phyloP scores from a whole-genome alignment of 2,329 filamentous ascomycete species.

The Microcyclospora pomicola region DNA sequence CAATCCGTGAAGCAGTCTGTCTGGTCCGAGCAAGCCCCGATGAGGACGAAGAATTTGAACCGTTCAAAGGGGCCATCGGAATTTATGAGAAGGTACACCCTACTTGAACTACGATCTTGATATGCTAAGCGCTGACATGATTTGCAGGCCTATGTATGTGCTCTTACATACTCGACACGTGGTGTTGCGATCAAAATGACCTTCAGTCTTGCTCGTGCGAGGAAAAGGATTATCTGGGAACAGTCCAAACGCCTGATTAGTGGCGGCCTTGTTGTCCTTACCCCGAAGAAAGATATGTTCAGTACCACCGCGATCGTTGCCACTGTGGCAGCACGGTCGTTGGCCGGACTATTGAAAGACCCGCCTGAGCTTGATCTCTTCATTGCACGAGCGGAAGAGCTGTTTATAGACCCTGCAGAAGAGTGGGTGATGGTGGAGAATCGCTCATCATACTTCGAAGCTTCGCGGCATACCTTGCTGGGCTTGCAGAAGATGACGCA shows the following conservation, averaged over 20 bases:
- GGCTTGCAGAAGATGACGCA: constrained; percentile 52
- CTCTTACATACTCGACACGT: constrained; percentile 47
- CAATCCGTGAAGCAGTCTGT: constrained; percentile 53
- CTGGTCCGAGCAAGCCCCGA: constrained; percentile 39
- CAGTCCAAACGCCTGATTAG: constrained; percentile 44
- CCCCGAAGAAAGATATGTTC: constrained; percentile 48
- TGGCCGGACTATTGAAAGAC: constrained; percentile 48
- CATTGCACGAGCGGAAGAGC: constrained; percentile 47
- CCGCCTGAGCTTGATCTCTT: constrained; percentile 65
- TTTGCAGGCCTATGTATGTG: constrained; percentile 49
- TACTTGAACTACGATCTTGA: neutral
- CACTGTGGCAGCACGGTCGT: constrained; percentile 54
- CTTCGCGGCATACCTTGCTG: constrained; percentile 55
- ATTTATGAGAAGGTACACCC: constrained; percentile 55
- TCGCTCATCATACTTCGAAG: constrained; percentile 61
- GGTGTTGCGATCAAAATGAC: constrained; percentile 54
- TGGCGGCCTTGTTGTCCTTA: constrained; percentile 42
- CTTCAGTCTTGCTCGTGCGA: constrained; percentile 54
- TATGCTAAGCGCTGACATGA: constrained; percentile 7
- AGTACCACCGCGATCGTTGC: constrained; percentile 52
- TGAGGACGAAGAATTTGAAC: constrained; percentile 39
- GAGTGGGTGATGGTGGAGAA: constrained; percentile 71
- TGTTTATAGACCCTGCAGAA: constrained; percentile 52
- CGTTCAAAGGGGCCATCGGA: constrained; percentile 27
- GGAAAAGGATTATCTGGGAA: constrained; percentile 54